These are phyloP conservation scores for Castanea mollissima DNA, from an alignment of 306 rosid genomes.

Conservation along the genomic window DNA sequence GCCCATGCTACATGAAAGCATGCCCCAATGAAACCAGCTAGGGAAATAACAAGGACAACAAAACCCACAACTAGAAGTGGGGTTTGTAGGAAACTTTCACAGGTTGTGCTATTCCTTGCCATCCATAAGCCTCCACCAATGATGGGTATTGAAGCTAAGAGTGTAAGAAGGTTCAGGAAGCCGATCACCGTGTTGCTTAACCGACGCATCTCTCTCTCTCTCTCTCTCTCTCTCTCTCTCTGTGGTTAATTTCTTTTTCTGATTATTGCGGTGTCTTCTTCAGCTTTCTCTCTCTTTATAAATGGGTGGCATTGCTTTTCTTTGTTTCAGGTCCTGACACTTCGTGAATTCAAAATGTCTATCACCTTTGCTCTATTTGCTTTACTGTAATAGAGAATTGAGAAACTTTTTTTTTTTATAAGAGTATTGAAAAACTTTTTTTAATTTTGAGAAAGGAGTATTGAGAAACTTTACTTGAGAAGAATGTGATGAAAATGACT, in stretches of 20 bases:
- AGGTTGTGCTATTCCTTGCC: constrained; percentile 82
- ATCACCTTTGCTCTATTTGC: constrained; percentile 17
- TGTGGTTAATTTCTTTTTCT: neutral
- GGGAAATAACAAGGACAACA: constrained; percentile 67
- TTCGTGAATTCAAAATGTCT: constrained; percentile 28
- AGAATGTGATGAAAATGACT: constrained; percentile 27
- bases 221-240: constrained; percentile 6
- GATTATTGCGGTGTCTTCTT: constrained; percentile 15
- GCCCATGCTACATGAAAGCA: constrained; percentile 95
- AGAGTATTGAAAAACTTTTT: too few species aligned
- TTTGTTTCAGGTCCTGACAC: constrained; percentile 22
- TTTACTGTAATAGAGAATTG: constrained; percentile 14
- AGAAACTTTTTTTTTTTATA: constrained; percentile 14
- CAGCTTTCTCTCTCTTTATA: constrained; percentile 33
- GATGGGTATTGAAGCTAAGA: constrained; percentile 86
- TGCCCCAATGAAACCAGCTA: constrained; percentile 93
- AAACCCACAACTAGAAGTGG: constrained; percentile 83
- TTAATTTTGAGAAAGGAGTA: neutral
- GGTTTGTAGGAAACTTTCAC: constrained; percentile 78
- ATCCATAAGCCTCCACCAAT: constrained; percentile 93
- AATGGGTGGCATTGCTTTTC: constrained; percentile 23
- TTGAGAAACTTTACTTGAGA: constrained; percentile 28
- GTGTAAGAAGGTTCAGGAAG: constrained; percentile 74
- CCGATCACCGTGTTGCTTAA: constrained; percentile 97
- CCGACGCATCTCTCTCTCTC: constrained; percentile 43